Percentiles rank a stretch among this genome's conserved stretches.
Evolutionary conservation across 257 asterid genomes (phyloP).

Genomic region (Rubia yunnanensis): DNA sequence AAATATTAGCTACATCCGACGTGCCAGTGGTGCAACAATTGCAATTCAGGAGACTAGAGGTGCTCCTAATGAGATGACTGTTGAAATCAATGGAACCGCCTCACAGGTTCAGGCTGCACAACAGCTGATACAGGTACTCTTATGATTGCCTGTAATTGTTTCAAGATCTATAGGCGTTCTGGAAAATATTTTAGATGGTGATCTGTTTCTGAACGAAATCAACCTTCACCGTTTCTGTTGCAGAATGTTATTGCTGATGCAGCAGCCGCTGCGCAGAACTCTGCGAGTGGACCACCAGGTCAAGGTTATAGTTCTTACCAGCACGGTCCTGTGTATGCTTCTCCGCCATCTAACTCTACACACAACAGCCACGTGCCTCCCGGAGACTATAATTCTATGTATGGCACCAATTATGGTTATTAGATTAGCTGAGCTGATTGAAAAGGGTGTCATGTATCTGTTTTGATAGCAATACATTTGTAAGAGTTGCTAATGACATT

Average conservation of each 20-base stretch:
- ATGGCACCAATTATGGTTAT: constrained; percentile 53
- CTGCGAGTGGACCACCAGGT: constrained; percentile 35
- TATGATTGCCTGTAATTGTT: neutral
- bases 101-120: constrained; percentile 89
- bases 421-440: constrained; percentile 12
- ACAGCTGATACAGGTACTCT: constrained; percentile 73
- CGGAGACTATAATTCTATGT: too few species aligned
- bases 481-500: neutral
- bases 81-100: constrained; percentile 81
- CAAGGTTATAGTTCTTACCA: constrained; percentile 60
- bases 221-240: constrained; percentile 5
- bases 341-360: too few species aligned
- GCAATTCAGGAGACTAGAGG: constrained; percentile 78
- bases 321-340: too few species aligned
- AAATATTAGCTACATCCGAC: too few species aligned
- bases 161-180: neutral
- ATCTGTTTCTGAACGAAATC: neutral
- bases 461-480: neutral
- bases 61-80: constrained; percentile 86
- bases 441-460: neutral
- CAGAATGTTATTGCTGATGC: constrained; percentile 74
- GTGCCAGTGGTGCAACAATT: constrained; percentile 89
- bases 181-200: neutral
- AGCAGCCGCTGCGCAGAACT: constrained; percentile 29
- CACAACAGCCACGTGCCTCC: too few species aligned